phyloP scores from a whole-genome alignment of 2,329 filamentous ascomycete genomes.

The Graphium sp. region DNA sequence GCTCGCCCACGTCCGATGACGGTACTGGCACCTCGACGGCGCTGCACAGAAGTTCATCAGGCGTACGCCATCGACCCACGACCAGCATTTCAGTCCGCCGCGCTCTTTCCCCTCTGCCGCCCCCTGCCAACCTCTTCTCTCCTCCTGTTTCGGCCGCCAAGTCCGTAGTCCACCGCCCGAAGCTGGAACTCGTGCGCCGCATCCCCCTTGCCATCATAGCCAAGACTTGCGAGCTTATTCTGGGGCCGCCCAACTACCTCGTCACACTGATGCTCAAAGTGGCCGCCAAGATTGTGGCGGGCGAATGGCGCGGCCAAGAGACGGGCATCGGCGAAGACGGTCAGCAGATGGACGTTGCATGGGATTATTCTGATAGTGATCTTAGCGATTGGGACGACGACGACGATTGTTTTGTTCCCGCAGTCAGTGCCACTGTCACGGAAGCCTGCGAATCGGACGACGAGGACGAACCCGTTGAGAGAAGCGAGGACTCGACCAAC shows the following conservation, averaged over 20 bases:
- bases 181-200: constrained; percentile 26
- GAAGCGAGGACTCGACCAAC: too few relatives aligned
- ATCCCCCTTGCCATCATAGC: constrained; percentile 51
- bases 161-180: constrained; percentile 10
- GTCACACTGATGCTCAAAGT: constrained; percentile 68
- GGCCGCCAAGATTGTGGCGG: constrained; percentile 54
- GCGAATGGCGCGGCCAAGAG: constrained; percentile 44
- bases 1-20: constrained; percentile 6
- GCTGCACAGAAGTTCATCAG: constrained; percentile 9
- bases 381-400: constrained; percentile 39
- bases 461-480: too few relatives aligned
- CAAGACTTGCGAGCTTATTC: constrained; percentile 59
- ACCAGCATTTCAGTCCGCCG: constrained; percentile 34
- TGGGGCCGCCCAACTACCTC: constrained; percentile 67
- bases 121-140: constrained; percentile 48
- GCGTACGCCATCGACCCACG: constrained; percentile 32
- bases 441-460: not conserved
- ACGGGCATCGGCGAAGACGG: constrained; percentile 35
- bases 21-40: too few relatives aligned
- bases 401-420: too few relatives aligned
- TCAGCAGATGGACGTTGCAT: constrained; percentile 37
- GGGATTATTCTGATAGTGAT: constrained; percentile 43
- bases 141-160: constrained; percentile 13
- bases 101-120: constrained; percentile 49
- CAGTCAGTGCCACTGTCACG: too few relatives aligned